Base-by-base conservation (phyloP, 352 stramenopile genomes). In the Phytophthora pisi region DNA sequence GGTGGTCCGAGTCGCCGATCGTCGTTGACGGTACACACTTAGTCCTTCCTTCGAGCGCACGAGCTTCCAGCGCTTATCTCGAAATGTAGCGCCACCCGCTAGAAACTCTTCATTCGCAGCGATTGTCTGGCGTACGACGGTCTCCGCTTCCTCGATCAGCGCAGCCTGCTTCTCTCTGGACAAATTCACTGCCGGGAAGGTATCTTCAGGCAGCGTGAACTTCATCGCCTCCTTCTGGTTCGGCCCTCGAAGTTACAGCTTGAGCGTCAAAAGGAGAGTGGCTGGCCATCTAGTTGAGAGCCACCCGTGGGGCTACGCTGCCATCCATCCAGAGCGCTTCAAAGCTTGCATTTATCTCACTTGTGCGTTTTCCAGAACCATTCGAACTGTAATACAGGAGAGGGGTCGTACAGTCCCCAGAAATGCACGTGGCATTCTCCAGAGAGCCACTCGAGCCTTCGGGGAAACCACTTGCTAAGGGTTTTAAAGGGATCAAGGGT, bases 101-200 rank as follows among this genome's bases (percentile, higher is more conserved):
- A 81, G 36, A 59, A 72, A 80, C 20, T 65, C 61, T 54, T 79
- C 66, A 49, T 84, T 74, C 16, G 62, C 67, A 15, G 59, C 66
- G 13, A 86, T 45, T 46, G 76, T 85, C 57, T 86, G 75, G 20
- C 53, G 65, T 5, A 89, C 64, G 13, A 89, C 69, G 26, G 66
- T 60, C 8, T 77, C 52, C 1, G 77, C 76, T 51, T 86, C 78
- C 36, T 75, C 51, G 24, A 69, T 57, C 28, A 86, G 53, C 50
- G 61, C 68, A 3, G 61, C 61, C 64, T 71, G 61, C 7, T 65
- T 57, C 31, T 80, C 57, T 8, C 75, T 72, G 30, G 62, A 68
- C 24, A 78, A 46, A 49, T 63, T 38, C 5, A 83, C 45, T 28
- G 53, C 47, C 16, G 75, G 69, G 54, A 86, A 79, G 2, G 68